Percentiles rank a stretch among this genome's conserved stretches.
These are phyloP conservation scores for Trypanosoma platydactyli DNA, from an alignment of 208 protist genomes.

Conservation along the genomic window DNA sequence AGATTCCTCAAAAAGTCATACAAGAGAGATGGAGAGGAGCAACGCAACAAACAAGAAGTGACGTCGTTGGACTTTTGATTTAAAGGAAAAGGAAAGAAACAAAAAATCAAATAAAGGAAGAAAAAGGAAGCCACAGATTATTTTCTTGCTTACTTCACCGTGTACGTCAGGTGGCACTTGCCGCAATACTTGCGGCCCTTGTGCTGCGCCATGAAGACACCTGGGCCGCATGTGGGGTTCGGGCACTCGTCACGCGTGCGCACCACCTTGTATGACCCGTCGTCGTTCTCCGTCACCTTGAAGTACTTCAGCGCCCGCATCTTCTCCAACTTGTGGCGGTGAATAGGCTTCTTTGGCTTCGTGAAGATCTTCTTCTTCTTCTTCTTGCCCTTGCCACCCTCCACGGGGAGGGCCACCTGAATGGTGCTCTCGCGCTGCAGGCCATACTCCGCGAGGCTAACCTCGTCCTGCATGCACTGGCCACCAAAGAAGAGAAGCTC, in stretches of 20 bases:
- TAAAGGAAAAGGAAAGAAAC: slow-evolving; percentile 21
- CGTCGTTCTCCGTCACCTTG: slow-evolving; percentile 97
- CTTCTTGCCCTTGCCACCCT: slow-evolving; percentile 97
- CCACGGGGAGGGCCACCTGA: slow-evolving; percentile 85
- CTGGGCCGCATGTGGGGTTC: slow-evolving; percentile 94
- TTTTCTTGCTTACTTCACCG: slow-evolving; percentile 46
- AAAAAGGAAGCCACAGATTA: slow-evolving; percentile 12
- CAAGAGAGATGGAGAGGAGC: slow-evolving; percentile 25
- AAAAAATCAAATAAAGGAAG: slow-evolving; percentile 21
- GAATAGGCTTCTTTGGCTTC: slow-evolving; percentile 99
- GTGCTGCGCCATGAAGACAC: slow-evolving; percentile 99
- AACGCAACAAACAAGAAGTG: slow-evolving; percentile 16
- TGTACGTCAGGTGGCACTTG: slow-evolving; percentile 98
- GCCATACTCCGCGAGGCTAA: slow-evolving; percentile 64
- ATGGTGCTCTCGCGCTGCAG: slow-evolving; percentile 89
- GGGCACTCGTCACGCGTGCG: slow-evolving; percentile 96
- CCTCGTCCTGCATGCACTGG: slow-evolving; percentile 80
- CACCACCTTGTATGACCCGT: slow-evolving; percentile 96
- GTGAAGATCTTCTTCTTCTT: slow-evolving; percentile 99
- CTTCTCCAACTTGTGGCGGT: slow-evolving; percentile 99
- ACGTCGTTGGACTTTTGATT: slow-evolving; percentile 9
- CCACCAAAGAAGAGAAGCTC: slow-evolving; percentile 91
- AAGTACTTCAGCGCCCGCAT: slow-evolving; percentile 99
- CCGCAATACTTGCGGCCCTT: slow-evolving; percentile 99
- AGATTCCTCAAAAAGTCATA: neutral